Conservation (phyloP, 2,329 filamentous ascomycete genomes). For the Amphichorda felina region DNA sequence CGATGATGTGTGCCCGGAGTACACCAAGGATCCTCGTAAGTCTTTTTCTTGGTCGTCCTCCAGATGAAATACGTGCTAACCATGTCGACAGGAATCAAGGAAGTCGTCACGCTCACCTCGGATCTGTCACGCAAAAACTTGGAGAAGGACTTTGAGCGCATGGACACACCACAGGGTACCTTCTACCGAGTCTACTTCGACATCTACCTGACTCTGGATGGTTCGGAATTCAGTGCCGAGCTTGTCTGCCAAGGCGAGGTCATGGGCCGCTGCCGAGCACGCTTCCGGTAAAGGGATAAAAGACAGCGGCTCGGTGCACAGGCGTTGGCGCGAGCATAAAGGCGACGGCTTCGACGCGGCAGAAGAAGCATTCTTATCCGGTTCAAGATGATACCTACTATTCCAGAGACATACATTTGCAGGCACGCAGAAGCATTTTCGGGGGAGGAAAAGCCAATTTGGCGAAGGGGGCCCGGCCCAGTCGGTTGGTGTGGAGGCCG, state of each 20-base stretch:
- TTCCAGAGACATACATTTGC: neutral
- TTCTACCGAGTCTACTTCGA: constrained; percentile 80
- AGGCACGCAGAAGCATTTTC: neutral
- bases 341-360: neutral
- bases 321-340: constrained; percentile 1
- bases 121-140: constrained; percentile 96
- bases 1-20: constrained; percentile 95
- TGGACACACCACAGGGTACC: constrained; percentile 95
- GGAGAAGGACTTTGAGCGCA: constrained; percentile 97
- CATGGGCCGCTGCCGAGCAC: constrained; percentile 90
- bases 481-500: too few species aligned
- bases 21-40: constrained; percentile 98
- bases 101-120: constrained; percentile 93
- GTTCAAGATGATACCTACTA: neutral
- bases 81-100: constrained; percentile 71
- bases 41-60: constrained; percentile 15
- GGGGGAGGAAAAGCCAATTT: neutral
- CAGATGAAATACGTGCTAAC: constrained; percentile 11
- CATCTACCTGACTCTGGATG: constrained; percentile 87
- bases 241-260: constrained; percentile 98
- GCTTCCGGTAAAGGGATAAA: constrained; percentile 52
- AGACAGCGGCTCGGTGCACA: neutral
- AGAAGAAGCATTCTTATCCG: neutral
- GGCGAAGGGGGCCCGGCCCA: too few species aligned
- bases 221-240: constrained; percentile 95